A percentile compares a stretch with the other conserved stretches of the same genome.
These are phyloP conservation scores for Sporisorium sorghi DNA, from an alignment of 1,284 basidiomycete genomes.

Conservation along the genomic window DNA sequence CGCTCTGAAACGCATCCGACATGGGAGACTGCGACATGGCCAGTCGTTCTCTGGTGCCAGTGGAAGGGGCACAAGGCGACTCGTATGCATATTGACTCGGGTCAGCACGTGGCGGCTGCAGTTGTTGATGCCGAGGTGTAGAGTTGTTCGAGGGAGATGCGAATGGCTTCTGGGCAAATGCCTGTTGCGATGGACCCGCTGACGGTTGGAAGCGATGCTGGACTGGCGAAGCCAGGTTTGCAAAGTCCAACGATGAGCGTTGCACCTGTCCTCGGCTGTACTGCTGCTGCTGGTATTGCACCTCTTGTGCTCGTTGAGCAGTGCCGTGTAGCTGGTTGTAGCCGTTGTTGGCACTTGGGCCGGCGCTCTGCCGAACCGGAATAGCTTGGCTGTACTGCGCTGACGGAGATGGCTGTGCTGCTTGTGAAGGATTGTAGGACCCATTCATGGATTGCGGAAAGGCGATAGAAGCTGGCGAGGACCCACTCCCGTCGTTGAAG, in stretches of 20 bases:
- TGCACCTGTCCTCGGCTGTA: conserved; percentile 4
- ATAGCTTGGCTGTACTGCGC: neutral
- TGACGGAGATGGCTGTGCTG: conserved; percentile 11
- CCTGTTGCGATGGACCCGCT: conserved; percentile 15
- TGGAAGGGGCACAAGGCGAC: conserved; percentile 30
- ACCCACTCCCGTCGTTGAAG: neutral
- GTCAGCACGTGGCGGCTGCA: conserved; percentile 13
- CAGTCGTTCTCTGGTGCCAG: conserved; percentile 27
- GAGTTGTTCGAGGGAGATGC: conserved; percentile 11
- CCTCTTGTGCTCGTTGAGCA: conserved; percentile 2
- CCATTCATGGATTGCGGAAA: neutral
- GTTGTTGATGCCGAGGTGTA: conserved; percentile 15
- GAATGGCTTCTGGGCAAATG: conserved; percentile 9
- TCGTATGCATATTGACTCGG: conserved; percentile 16
- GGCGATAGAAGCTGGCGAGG: neutral
- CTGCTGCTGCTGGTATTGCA: conserved; percentile 16
- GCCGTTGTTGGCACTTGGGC: conserved; percentile 1
- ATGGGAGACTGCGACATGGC: conserved; percentile 43
- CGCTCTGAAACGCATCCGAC: conserved; percentile 38
- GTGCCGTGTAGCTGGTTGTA: conserved; percentile 4
- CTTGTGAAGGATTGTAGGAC: conserved; percentile 2
- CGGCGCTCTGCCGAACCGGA: conserved; percentile 5
- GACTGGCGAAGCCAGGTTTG: conserved; percentile 1
- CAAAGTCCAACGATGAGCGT: conserved; percentile 11
- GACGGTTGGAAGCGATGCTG: conserved; percentile 11